A percentile compares a stretch with the other conserved stretches of the same genome.
phyloP scores from a whole-genome alignment of 192 early-diverging fungal species.

The Rhizophlyctis rosea region DNA sequence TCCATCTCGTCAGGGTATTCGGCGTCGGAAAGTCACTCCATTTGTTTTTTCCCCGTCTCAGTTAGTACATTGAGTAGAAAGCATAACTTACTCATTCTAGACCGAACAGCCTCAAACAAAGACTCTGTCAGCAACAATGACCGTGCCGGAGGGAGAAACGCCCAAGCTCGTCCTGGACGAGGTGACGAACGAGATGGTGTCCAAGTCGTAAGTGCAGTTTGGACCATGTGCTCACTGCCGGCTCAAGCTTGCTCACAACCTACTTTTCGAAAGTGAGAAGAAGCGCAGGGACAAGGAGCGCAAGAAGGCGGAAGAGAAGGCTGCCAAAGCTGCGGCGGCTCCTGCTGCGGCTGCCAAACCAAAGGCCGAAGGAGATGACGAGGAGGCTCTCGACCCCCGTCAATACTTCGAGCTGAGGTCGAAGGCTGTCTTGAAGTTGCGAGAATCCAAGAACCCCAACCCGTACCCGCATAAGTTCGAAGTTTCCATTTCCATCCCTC shows the following conservation, averaged over 20 bases:
- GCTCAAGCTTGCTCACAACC: not conserved
- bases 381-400: constrained; percentile 79
- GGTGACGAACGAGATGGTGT: constrained; percentile 90
- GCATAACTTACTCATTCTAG: no score
- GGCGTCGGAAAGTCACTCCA: no score
- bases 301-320: constrained; percentile 84
- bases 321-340: constrained; percentile 36
- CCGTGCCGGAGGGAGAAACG: no score
- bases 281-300: constrained; percentile 88
- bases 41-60: no score
- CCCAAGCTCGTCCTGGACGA: constrained; percentile 60
- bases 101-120: no score
- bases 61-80: no score
- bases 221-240: not conserved
- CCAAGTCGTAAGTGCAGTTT: constrained; percentile 71
- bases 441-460: constrained; percentile 75
- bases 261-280: constrained; percentile 63
- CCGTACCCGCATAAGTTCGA: constrained; percentile 99
- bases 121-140: no score
- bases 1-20: no score
- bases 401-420: constrained; percentile 95
- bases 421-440: constrained; percentile 77
- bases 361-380: constrained; percentile 54
- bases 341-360: constrained; percentile 56
- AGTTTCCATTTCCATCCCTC: constrained; percentile 77